Evolutionary conservation across 208 protist species (phyloP), one percentile per base, ranked within the genome.

Genomic region (Leishmania braziliensis): DNA sequence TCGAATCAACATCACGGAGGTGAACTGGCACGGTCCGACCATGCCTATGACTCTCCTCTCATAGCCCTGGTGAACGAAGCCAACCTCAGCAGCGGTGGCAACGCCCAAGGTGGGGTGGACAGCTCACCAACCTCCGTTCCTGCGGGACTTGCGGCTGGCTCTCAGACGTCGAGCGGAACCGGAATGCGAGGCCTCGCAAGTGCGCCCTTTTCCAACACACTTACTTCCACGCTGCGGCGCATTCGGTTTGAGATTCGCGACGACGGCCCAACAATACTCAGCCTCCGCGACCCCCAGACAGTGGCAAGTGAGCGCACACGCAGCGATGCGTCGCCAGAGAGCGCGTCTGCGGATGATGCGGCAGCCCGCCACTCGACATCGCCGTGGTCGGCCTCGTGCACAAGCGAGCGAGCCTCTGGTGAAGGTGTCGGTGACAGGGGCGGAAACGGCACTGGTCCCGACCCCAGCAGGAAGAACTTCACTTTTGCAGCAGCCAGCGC

Each of bases 181-280:
- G 73, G 60, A 6, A 12, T 51, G 14, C 83, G 71, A 9, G 36
- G 36, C 50, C 77, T 76, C 51, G 43, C 81, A 26, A 66, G 51
- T 43, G 65, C 58, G 1, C 46, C 79, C 43, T 62, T 84, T 43
- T 83, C 86, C 26, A 77, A 84, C 56, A 77, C 87, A 54, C 80
- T 93, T n/a, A 84, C 84, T 2, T 63, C 82, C 16, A 88, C 89
- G 36, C 82, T 95, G 72, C 89, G 90, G 12, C 91, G 91, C 33
- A 92, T 95, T 70, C 88, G 91, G 75, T 93, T 95, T 58, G 89
- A 95, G 78, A 65, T 95, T 75, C 81, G 84, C 36, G 87, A 93
- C 82, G 89, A 91, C 76, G 91, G 88, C 23, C 80, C 81, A 33
- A 88, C 79, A 2, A 91, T 95, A 39, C 77, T 71, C 8, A 51